phyloP scores from a whole-genome alignment of 805 yeast species.

The Candida sanyiensis region DNA sequence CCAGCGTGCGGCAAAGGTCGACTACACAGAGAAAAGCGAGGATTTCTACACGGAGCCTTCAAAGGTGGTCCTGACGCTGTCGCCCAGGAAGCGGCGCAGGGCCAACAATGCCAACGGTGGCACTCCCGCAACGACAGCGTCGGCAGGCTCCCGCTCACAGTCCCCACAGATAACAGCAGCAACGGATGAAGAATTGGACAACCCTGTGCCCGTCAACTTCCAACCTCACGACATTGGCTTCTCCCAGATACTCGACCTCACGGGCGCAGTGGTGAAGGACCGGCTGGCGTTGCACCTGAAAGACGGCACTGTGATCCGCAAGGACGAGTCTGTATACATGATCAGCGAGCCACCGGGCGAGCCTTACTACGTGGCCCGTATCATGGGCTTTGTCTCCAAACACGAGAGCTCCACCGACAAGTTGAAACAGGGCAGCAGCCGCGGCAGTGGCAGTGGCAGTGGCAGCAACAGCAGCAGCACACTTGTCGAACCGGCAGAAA shows the following conservation, averaged over 20 bases:
- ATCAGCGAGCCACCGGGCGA: conserved; percentile 91
- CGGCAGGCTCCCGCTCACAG: conserved; percentile 14
- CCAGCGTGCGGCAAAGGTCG: conserved; percentile 24
- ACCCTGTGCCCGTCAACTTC: conserved; percentile 22
- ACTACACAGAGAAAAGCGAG: conserved; percentile 21
- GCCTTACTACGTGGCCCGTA: conserved; percentile 83
- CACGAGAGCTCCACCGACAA: too few species aligned
- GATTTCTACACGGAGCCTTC: conserved; percentile 13
- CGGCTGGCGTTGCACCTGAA: conserved; percentile 16
- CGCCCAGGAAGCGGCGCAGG: neutral
- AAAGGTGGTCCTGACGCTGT: neutral
- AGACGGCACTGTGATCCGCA: conserved; percentile 21
- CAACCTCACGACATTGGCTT: conserved; percentile 25
- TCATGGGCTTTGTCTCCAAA: conserved; percentile 62
- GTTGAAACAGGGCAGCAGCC: too few species aligned
- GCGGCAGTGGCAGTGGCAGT: too few species aligned
- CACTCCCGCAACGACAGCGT: neutral
- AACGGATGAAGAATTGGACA: too few species aligned
- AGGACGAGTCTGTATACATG: conserved; percentile 67
- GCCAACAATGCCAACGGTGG: neutral
- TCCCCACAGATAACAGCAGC: conserved; percentile 7
- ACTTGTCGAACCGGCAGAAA: conserved; percentile 41
- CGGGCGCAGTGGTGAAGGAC: conserved; percentile 32
- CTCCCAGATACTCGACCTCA: conserved; percentile 33
- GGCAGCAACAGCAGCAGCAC: conserved; percentile 7